Percentiles rank a stretch among this genome's conserved stretches.
Conservation (phyloP, 1,284 basidiomycete genomes). For the Ceratobasidium theobromae region DNA sequence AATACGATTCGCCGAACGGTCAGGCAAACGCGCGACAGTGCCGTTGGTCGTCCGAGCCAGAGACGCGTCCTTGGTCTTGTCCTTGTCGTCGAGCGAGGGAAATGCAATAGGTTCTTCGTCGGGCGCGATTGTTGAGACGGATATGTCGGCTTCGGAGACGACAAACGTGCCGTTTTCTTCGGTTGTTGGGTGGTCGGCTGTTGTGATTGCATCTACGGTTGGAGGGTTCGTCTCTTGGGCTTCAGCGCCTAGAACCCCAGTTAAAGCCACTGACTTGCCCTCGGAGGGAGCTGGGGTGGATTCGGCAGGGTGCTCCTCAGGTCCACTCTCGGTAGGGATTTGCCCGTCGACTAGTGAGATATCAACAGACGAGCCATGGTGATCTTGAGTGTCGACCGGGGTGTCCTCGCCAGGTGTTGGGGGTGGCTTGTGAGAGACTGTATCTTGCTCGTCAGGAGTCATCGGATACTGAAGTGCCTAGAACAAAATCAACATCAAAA, state of each 20-base stretch:
- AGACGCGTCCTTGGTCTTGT: neutral
- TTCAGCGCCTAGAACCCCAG: too few species aligned
- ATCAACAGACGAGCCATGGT: neutral
- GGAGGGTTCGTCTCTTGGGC: too few species aligned
- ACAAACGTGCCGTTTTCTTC: neutral
- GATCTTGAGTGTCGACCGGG: neutral
- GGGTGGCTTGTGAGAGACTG: slow-evolving; percentile 7
- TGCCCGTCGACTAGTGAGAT: neutral
- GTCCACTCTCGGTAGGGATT: neutral
- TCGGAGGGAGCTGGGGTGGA: neutral
- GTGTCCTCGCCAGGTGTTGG: neutral
- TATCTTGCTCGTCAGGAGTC: slow-evolving; percentile 3
- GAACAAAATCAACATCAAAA: neutral
- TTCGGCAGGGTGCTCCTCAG: too few species aligned
- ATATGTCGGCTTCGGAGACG: neutral
- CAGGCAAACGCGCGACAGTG: too few species aligned
- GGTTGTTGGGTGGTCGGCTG: neutral
- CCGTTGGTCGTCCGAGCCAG: too few species aligned
- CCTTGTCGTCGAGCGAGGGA: neutral
- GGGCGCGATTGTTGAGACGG: neutral
- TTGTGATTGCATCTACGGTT: too few species aligned
- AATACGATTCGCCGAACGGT: slow-evolving; percentile 49
- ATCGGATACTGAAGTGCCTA: neutral
- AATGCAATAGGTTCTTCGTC: slow-evolving; percentile 22
- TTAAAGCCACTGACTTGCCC: neutral